phyloP scores from a whole-genome alignment of 106 monocot species.

The Acorus gramineus region DNA sequence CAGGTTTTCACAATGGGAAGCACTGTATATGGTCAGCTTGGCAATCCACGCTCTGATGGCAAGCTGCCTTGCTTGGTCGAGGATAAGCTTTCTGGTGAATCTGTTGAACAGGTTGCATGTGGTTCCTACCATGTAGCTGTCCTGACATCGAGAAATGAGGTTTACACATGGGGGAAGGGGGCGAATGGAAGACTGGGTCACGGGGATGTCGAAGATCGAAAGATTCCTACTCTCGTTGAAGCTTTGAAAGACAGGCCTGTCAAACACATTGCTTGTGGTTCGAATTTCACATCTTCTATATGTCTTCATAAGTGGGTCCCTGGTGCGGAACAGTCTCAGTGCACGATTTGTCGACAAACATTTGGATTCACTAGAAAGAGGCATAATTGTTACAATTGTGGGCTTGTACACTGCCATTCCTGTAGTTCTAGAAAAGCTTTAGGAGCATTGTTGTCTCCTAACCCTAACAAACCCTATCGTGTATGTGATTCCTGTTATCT shows the following conservation, averaged over 20 bases:
- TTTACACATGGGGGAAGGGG: slow-evolving; percentile 24
- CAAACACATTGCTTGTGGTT: background rate
- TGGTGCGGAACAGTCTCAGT: slow-evolving; percentile 14
- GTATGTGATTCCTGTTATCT: slow-evolving; percentile 48
- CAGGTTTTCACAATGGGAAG: slow-evolving; percentile 21
- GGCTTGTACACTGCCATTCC: slow-evolving; percentile 32
- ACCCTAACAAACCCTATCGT: slow-evolving; percentile 33
- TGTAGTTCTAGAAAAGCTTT: slow-evolving; percentile 39
- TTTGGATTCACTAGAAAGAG: slow-evolving; percentile 41
- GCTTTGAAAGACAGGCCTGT: slow-evolving; percentile 9
- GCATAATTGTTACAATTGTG: slow-evolving; percentile 49
- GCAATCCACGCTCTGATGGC: slow-evolving; percentile 15
- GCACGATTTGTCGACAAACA: slow-evolving; percentile 29
- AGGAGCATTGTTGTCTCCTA: slow-evolving; percentile 35
- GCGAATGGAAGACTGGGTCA: slow-evolving; percentile 15
- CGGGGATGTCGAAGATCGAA: slow-evolving; percentile 18
- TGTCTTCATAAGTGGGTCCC: slow-evolving; percentile 1
- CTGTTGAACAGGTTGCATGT: slow-evolving; percentile 9
- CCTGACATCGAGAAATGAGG: slow-evolving; percentile 10
- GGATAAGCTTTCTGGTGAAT: slow-evolving; percentile 10
- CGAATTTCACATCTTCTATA: background rate
- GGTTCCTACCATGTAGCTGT: slow-evolving; percentile 14
- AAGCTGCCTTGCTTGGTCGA: slow-evolving; percentile 12
- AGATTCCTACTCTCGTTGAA: slow-evolving; percentile 12
- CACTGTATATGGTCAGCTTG: slow-evolving; percentile 19